phyloP scores from a whole-genome alignment of 306 rosid genomes.

The Styphnolobium japonicum region DNA sequence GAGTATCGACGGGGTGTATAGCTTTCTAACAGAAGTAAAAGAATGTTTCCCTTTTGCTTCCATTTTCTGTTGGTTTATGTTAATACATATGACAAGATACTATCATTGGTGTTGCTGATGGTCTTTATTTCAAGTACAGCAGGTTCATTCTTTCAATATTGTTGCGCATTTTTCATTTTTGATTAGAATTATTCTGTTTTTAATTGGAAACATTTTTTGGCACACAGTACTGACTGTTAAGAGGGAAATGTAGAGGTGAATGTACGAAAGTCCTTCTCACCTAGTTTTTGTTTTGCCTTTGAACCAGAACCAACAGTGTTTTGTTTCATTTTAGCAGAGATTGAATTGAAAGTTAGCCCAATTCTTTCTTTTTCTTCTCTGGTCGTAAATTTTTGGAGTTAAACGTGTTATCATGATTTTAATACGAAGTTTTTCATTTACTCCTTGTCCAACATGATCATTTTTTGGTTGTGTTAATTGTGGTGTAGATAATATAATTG shows the following conservation, averaged over 20 bases:
- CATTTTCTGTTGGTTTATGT: too few species aligned
- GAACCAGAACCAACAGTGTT: not conserved
- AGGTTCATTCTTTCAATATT: not conserved
- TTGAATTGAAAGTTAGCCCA: not conserved
- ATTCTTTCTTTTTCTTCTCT: not conserved
- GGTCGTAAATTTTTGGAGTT: not conserved
- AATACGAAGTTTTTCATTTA: not conserved
- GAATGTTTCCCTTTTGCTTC: not conserved
- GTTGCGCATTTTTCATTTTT: not conserved
- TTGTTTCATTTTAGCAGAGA: not conserved
- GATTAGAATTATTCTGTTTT: not conserved
- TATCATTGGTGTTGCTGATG: not conserved
- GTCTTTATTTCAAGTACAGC: not conserved
- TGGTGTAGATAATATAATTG: not conserved
- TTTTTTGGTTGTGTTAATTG: not conserved
- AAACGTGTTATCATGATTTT: not conserved
- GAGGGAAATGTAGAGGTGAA: not conserved
- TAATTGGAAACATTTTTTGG: not conserved
- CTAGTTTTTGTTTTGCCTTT: not conserved
- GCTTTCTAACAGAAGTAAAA: conserved; percentile 1
- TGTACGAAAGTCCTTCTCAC: not conserved
- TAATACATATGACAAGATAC: too few species aligned
- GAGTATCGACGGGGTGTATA: conserved; percentile 64
- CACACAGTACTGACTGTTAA: not conserved
- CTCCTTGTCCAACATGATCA: not conserved